Evolutionary conservation across 164 flowering plant species (phyloP), one percentile per base, ranked within the genome.

Genomic region (Euptelea pleiosperma): DNA sequence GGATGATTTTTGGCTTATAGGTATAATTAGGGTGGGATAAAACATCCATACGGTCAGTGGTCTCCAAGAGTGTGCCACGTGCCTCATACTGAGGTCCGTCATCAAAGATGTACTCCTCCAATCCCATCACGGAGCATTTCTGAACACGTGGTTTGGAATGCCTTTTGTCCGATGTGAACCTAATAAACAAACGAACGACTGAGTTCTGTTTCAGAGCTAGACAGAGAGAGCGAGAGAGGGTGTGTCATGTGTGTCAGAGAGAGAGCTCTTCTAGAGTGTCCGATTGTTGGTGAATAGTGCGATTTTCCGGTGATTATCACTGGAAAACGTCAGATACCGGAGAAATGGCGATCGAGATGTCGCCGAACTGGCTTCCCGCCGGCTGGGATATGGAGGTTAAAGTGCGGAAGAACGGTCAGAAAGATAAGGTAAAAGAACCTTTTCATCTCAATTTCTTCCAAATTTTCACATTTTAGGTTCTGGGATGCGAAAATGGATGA

Each of bases 381-480:
- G 55, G 55, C 9, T 54, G 30, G 42, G 5, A 14, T 3, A 7
- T 12, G 42, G 42, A 14, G 30, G 16, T n/a, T 53, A 25, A 36
- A 14, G 40, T 10, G 18, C 44, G 57, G 43, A 36, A 24, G 30
- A 53, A 14, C 11, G 29, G 25, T 29, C n/a, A 30, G 25, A 57
- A 18, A 42, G 28, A 43, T 43, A 28, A 29, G 60, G 60, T 57
- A 43, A 57, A n/a, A n/a, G n/a, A n/a, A n/a, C n/a, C n/a, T 43
- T 29, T 24, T 36, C 41, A 34, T 18, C 39, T 26, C 36, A 22
- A 22, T 55, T 30, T 43, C 25, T 25, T 0, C 1, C n/a, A 21
- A 29, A n/a, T 41, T 44, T 12, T 44, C 12, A 42, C 14, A 14
- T 19, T 21, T 33, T 58, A 58, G 61, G 61, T 42, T 45, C 45